phyloP scores from a whole-genome alignment of 176 grass and related monocot genomes.

The Hordeum vulgare region DNA sequence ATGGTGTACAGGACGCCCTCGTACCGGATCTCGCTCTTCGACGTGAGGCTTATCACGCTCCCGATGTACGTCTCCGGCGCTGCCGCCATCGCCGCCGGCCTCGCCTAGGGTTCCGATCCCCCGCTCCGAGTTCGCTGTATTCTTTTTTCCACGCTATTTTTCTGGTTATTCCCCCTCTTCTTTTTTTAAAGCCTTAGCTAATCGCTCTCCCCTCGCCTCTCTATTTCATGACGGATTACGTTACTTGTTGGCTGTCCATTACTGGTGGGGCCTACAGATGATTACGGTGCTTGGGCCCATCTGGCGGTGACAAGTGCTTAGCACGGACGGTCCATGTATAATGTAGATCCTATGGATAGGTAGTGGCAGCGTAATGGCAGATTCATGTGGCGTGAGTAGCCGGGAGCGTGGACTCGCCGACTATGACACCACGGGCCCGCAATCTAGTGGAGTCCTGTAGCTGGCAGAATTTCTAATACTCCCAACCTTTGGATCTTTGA shows the following conservation, averaged over 20 bases:
- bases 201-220: not conserved
- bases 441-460: too few species aligned
- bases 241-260: not conserved
- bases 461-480: too few species aligned
- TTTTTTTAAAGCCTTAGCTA: constrained; percentile 1
- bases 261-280: not conserved
- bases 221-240: not conserved
- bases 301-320: not conserved
- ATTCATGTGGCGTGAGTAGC: not conserved
- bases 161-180: not conserved
- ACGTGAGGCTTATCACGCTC: constrained; percentile 83
- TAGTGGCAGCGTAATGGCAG: not conserved
- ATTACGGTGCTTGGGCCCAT: not conserved
- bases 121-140: not conserved
- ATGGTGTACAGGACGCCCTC: constrained; percentile 94
- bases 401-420: not conserved
- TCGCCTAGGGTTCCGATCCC: constrained; percentile 38
- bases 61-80: constrained; percentile 75
- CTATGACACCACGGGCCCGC: not conserved
- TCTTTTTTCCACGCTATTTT: not conserved
- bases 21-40: constrained; percentile 98
- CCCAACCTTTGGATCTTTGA: too few species aligned
- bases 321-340: not conserved
- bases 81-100: constrained; percentile 12
- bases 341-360: not conserved